These are phyloP conservation scores for Monosporascus sp. DNA, from an alignment of 2,329 filamentous ascomycete genomes.

Conservation along the genomic window DNA sequence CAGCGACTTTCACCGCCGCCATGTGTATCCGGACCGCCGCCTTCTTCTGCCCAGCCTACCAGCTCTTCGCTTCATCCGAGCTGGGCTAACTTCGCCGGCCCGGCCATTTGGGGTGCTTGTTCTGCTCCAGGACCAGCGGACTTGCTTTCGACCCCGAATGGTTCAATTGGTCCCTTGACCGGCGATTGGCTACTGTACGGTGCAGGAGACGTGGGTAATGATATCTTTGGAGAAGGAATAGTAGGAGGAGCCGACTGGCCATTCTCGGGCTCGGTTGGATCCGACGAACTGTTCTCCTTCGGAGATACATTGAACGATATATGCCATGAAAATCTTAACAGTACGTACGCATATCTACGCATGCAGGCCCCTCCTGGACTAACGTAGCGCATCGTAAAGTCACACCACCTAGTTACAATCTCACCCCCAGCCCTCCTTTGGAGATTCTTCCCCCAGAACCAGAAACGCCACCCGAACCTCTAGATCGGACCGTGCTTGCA, in stretches of 20 bases:
- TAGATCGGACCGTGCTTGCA: background rate
- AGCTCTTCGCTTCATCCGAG: slow-evolving; percentile 7
- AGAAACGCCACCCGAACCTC: slow-evolving; percentile 7
- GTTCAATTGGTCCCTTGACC: slow-evolving; percentile 11
- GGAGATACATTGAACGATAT: slow-evolving; percentile 9
- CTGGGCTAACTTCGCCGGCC: slow-evolving; percentile 14
- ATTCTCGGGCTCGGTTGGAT: slow-evolving; percentile 15
- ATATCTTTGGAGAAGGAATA: slow-evolving; percentile 13
- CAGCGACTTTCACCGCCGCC: slow-evolving; percentile 5
- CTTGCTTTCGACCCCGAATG: slow-evolving; percentile 21
- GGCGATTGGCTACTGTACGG: background rate
- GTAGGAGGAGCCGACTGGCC: slow-evolving; percentile 17
- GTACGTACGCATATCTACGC: slow-evolving; percentile 11
- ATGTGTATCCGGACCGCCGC: slow-evolving; percentile 11
- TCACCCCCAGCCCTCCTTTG: slow-evolving; percentile 14
- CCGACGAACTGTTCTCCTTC: slow-evolving; percentile 13
- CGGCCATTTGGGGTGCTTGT: slow-evolving; percentile 15
- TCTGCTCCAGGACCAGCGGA: slow-evolving; percentile 20
- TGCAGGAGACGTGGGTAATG: background rate
- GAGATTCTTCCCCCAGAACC: slow-evolving; percentile 5
- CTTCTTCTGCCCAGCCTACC: slow-evolving; percentile 16
- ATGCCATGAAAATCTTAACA: slow-evolving; percentile 17
- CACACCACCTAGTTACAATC: slow-evolving; percentile 13
- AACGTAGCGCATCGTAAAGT: slow-evolving; percentile 2
- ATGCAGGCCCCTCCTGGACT: background rate